A percentile compares a stretch with the other conserved stretches of the same genome.
These are phyloP conservation scores for Nicotiana tomentosiformis DNA, from an alignment of 257 asterid genomes.

Conservation along the genomic window DNA sequence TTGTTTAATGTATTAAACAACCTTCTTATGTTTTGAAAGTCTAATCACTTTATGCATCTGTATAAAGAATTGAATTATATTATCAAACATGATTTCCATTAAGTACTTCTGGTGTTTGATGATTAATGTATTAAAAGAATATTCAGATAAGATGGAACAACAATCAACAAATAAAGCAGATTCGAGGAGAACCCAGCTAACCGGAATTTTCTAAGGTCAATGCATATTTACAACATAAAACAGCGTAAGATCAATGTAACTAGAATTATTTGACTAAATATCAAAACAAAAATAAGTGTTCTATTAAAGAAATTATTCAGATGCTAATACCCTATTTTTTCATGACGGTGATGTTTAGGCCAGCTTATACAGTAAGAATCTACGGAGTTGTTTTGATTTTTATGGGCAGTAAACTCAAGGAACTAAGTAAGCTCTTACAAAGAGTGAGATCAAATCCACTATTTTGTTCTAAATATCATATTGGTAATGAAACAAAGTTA, in stretches of 20 bases:
- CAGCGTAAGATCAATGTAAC: background rate
- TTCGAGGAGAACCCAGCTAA: background rate
- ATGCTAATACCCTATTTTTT: background rate
- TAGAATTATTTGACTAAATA: background rate
- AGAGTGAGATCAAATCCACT: background rate
- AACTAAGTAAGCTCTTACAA: background rate
- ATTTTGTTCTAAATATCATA: background rate
- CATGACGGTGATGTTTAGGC: too few relatives aligned
- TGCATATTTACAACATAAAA: background rate
- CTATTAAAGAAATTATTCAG: background rate
- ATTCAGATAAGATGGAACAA: background rate
- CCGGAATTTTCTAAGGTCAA: background rate
- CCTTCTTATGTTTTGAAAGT: background rate
- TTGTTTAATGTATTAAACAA: background rate
- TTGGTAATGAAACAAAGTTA: background rate
- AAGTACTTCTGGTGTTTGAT: background rate
- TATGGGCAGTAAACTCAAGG: background rate
- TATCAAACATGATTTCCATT: background rate
- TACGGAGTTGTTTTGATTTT: background rate
- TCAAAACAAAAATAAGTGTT: background rate
- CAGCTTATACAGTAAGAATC: background rate
- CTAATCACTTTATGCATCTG: background rate
- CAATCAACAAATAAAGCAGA: background rate
- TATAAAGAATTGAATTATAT: background rate
- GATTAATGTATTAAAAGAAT: background rate